Conservation (phyloP, 441 rosid genomes). For the Jatropha multifida region DNA sequence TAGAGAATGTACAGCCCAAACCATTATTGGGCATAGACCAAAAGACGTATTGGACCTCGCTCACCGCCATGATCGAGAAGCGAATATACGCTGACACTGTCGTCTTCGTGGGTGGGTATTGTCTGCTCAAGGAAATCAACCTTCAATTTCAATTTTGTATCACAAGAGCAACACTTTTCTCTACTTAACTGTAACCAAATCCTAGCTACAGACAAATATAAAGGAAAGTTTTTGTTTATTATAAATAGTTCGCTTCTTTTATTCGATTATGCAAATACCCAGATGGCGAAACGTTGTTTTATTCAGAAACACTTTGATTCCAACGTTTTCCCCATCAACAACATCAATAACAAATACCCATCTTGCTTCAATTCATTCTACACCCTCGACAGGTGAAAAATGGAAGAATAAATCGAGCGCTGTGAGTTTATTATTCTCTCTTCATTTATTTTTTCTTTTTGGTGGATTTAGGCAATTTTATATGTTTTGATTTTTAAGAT, state of each 20-base stretch:
- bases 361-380: slow-evolving; percentile 52
- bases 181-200: neutral
- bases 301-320: slow-evolving; percentile 34
- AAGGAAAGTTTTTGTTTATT: neutral
- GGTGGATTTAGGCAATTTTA: neutral
- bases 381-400: slow-evolving; percentile 41
- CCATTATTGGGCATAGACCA: neutral
- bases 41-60: neutral
- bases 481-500: neutral
- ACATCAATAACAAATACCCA: slow-evolving; percentile 17
- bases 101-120: neutral
- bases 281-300: slow-evolving; percentile 47
- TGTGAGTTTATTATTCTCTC: slow-evolving; percentile 34
- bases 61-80: neutral
- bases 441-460: neutral
- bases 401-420: slow-evolving; percentile 47
- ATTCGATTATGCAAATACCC: slow-evolving; percentile 45
- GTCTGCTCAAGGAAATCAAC: neutral
- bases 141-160: neutral
- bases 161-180: neutral
- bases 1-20: neutral
- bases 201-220: neutral
- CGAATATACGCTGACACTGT: neutral
- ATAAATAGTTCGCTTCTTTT: neutral
- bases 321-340: slow-evolving; percentile 26